Percentiles rank a stretch among this genome's conserved stretches.
phyloP scores from a whole-genome alignment of 768 basidiomycete species.

The Leucogyrophana mollusca region DNA sequence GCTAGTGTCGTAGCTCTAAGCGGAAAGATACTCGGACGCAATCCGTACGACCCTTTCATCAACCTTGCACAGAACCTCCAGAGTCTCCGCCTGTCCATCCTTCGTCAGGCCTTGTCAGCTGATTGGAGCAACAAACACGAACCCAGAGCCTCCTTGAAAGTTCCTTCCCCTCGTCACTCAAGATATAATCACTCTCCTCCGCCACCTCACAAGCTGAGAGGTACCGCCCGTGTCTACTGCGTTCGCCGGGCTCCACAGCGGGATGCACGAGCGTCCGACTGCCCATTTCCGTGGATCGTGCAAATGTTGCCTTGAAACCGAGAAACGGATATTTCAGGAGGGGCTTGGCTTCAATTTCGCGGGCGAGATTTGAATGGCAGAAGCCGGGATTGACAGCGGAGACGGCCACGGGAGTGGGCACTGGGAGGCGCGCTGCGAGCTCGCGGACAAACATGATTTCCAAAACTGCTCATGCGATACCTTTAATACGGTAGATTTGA shows the following conservation, averaged over 20 bases:
- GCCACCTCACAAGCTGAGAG: conserved; percentile 22
- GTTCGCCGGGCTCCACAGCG: conserved; percentile 24
- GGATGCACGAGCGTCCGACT: conserved; percentile 35
- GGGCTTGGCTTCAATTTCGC: conserved; percentile 13
- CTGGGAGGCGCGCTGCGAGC: conserved; percentile 29
- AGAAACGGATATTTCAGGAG: neutral
- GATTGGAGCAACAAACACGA: conserved; percentile 4
- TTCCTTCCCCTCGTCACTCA: conserved; percentile 29
- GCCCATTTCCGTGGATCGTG: conserved; percentile 32
- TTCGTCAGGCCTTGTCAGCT: neutral
- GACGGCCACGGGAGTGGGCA: conserved; percentile 25
- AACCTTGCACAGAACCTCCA: conserved; percentile 21
- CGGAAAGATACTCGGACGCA: conserved; percentile 21
- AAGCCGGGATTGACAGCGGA: conserved; percentile 35
- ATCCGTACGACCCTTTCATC: conserved; percentile 27
- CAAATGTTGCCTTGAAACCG: conserved; percentile 20
- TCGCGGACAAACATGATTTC: conserved; percentile 35
- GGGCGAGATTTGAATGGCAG: conserved; percentile 30
- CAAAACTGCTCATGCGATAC: conserved; percentile 25
- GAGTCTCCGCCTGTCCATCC: conserved; percentile 22
- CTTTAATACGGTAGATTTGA: no score
- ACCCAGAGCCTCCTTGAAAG: conserved; percentile 34
- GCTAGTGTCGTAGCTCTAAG: conserved; percentile 11
- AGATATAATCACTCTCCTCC: conserved; percentile 32
- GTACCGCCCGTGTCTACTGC: conserved; percentile 27